phyloP scores from a whole-genome alignment of 2,329 filamentous ascomycete genomes.

The Alternaria ventricosa region DNA sequence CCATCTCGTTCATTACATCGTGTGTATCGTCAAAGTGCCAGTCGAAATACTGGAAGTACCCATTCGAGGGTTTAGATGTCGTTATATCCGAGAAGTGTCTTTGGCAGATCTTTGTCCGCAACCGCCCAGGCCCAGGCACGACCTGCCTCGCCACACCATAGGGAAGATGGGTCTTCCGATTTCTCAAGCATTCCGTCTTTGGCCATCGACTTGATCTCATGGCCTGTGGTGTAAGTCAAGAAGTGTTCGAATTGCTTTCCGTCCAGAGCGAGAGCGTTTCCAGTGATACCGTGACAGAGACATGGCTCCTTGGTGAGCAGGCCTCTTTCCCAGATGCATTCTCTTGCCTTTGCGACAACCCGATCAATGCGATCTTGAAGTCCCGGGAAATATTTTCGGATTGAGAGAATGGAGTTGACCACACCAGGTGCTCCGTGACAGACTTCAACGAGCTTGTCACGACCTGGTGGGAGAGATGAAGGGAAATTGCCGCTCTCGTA shows the following conservation, averaged over 20 bases:
- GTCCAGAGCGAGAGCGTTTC: slow-evolving; percentile 66
- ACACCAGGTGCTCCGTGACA: slow-evolving; percentile 73
- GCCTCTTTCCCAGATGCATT: slow-evolving; percentile 63
- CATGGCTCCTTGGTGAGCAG: slow-evolving; percentile 69
- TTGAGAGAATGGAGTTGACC: slow-evolving; percentile 63
- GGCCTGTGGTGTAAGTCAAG: slow-evolving; percentile 63
- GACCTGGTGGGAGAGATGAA: slow-evolving; percentile 58
- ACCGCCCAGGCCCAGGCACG: slow-evolving; percentile 58
- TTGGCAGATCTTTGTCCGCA: slow-evolving; percentile 54
- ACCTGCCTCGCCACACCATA: slow-evolving; percentile 60
- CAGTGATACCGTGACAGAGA: slow-evolving; percentile 69
- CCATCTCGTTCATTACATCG: slow-evolving; percentile 33
- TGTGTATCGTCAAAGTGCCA: slow-evolving; percentile 18
- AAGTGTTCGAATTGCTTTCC: slow-evolving; percentile 63
- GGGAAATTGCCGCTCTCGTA: slow-evolving; percentile 69
- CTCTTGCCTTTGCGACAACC: slow-evolving; percentile 60
- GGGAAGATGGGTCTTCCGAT: slow-evolving; percentile 56
- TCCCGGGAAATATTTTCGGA: slow-evolving; percentile 63
- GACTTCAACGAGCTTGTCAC: slow-evolving; percentile 65
- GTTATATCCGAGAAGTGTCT: slow-evolving; percentile 58
- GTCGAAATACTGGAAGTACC: neutral
- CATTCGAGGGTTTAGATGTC: slow-evolving; percentile 48
- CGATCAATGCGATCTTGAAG: slow-evolving; percentile 61
- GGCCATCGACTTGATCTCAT: slow-evolving; percentile 62
- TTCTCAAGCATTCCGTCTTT: slow-evolving; percentile 60